Base-by-base conservation (phyloP, 306 rosid genomes). In the Potentilla sterilis region DNA sequence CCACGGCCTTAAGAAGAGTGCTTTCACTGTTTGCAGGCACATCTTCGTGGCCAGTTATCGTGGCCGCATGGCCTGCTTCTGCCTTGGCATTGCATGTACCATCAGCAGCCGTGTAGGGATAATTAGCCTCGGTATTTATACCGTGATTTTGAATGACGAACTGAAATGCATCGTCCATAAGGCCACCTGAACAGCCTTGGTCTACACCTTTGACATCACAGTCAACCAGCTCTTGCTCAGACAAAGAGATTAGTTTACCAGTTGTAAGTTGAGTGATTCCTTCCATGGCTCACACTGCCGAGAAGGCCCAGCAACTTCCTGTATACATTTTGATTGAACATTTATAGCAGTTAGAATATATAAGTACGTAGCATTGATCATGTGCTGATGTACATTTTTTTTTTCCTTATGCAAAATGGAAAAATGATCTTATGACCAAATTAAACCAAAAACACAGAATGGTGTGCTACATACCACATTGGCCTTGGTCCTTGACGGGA, bases 241-340 rank as follows among this genome's bases (percentile, higher is more conserved):
- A 54, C 12, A 54, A 54, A n/a, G 61, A 54, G 24, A 54, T 54
- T 54, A 54, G n/a, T n/a, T n/a, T n/a, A n/a, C n/a, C n/a, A n/a
- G n/a, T 19, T n/a, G 10, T 54, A 8, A 19, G 9, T 21, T 54
- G 61, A 54, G 61, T 54, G 11, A 54, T 54, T n/a, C 61, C 28
- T 54, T 54, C 61, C 61, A 54, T 54, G 1, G 61, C 61, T 54
- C 24, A 28, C 61, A 54, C 81, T 35, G 84, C 86, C 38, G 88
- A 78, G 73, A 81, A 85, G 0, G 83, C 88, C 85, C 85, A 75
- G 1, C 85, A 81, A 46, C 83, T 75, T 37, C 79, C 83, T 81
- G 46, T 67, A 9, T 47, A 10, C 38, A 37, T 37, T 37, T 37
- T 37, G 2, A 37, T 37, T 37, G 38, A 2, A 37, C 38, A 4